These are phyloP conservation scores for Pleurotus citrinopileatus DNA, from an alignment of 768 basidiomycete species.

Conservation along the genomic window DNA sequence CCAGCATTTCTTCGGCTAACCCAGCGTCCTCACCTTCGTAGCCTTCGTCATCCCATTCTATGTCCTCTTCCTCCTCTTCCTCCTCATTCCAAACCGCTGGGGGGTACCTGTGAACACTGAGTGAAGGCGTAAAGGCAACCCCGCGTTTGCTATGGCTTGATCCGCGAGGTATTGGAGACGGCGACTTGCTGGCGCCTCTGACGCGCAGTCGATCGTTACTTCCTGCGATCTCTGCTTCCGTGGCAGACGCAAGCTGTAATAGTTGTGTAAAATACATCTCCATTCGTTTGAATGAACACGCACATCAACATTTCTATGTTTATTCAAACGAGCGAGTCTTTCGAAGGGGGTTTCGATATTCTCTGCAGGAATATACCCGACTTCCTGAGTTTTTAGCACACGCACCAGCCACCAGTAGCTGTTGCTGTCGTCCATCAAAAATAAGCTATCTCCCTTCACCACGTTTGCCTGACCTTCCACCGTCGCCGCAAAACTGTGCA, in stretches of 20 bases:
- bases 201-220: conserved; percentile 46
- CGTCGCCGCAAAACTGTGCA: conserved; percentile 96
- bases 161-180: conserved; percentile 41
- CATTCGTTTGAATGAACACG: conserved; percentile 25
- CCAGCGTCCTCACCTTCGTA: conserved; percentile 70
- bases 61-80: conserved; percentile 60
- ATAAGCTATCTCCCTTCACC: conserved; percentile 95
- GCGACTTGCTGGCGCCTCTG: conserved; percentile 44
- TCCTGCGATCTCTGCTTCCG: conserved; percentile 65
- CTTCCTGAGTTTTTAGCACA: conserved; percentile 97
- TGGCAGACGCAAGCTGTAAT: conserved; percentile 67
- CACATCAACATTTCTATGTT: conserved; percentile 96
- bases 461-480: conserved; percentile 99
- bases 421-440: conserved; percentile 97
- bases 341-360: conserved; percentile 99
- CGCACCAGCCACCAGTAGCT: conserved; percentile 99
- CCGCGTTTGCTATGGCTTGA: conserved; percentile 31
- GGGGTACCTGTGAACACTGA: conserved; percentile 71
- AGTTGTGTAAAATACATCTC: conserved; percentile 10
- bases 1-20: conserved; percentile 51
- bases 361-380: conserved; percentile 98
- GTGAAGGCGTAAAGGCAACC: conserved; percentile 72
- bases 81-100: conserved; percentile 84
- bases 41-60: conserved; percentile 65
- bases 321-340: conserved; percentile 91